Evolutionary conservation across 768 basidiomycete genomes (phyloP).

Genomic region (Termitomyces sp.): DNA sequence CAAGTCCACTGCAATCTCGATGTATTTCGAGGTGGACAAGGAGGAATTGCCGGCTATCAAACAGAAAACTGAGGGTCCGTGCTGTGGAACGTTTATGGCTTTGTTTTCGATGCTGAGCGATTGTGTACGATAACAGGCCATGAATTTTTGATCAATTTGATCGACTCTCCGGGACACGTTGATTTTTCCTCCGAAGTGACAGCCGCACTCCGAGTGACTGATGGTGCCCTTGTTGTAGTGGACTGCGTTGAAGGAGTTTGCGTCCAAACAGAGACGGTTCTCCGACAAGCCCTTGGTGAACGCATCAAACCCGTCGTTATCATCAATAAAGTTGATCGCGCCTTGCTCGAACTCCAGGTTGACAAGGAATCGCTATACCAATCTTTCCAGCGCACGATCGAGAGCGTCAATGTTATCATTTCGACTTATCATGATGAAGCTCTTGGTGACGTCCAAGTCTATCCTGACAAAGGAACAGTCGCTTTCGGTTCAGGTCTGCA

Average conservation of each 20-base stretch:
- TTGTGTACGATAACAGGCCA: conserved; percentile 45
- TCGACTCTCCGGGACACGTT: conserved; percentile 97
- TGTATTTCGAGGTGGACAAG: conserved; percentile 97
- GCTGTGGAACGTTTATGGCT: conserved; percentile 1
- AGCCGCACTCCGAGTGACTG: conserved; percentile 98
- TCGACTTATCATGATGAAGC: conserved; percentile 93
- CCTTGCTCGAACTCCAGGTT: conserved; percentile 96
- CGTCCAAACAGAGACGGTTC: conserved; percentile 98
- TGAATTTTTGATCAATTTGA: conserved; percentile 93
- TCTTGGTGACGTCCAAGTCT: conserved; percentile 98
- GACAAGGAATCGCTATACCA: conserved; percentile 96
- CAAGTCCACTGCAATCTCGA: conserved; percentile 99
- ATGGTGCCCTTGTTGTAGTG: conserved; percentile 99
- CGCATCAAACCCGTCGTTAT: conserved; percentile 99
- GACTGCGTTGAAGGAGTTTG: conserved; percentile 99
- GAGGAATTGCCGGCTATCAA: conserved; percentile 82
- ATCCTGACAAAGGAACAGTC: conserved; percentile 96
- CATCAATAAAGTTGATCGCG: conserved; percentile 99
- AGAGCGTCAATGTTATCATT: conserved; percentile 97
- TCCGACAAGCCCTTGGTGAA: conserved; percentile 94
- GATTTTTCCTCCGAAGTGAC: conserved; percentile 99
- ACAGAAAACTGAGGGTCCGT: conserved; percentile 88
- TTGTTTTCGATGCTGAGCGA: neutral
- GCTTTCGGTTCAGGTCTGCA: conserved; percentile 99
- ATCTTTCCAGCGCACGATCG: conserved; percentile 95